These are phyloP conservation scores for Penicillium sclerotigenum DNA, from an alignment of 2,329 filamentous ascomycete species.

Conservation along the genomic window DNA sequence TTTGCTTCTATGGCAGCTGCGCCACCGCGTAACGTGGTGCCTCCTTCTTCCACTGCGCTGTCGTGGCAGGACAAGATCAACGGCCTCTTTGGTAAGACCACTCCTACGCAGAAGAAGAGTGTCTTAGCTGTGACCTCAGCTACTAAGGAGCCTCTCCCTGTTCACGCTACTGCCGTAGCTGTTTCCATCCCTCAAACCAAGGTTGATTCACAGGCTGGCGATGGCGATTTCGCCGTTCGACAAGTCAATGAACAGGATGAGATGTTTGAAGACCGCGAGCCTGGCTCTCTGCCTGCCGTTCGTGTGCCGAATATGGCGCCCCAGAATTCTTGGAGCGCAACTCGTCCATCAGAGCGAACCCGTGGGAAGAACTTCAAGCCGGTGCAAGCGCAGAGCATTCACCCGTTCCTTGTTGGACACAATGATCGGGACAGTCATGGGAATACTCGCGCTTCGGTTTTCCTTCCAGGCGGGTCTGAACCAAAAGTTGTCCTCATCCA, in stretches of 20 bases:
- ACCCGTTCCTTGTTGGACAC: conserved; percentile 43
- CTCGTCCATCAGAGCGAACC: conserved; percentile 32
- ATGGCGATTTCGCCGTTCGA: conserved; percentile 56
- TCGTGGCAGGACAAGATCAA: conserved; percentile 83
- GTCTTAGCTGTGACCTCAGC: conserved; percentile 62
- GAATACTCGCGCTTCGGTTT: conserved; percentile 43
- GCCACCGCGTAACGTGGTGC: conserved; percentile 35
- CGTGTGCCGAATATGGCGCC: conserved; percentile 63
- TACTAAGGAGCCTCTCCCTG: conserved; percentile 64
- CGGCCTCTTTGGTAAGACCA: conserved; percentile 66
- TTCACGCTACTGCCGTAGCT: conserved; percentile 58
- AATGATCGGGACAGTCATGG: conserved; percentile 39
- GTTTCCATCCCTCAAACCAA: conserved; percentile 63
- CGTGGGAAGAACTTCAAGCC: conserved; percentile 52
- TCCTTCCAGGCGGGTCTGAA: conserved; percentile 47
- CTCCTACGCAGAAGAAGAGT: conserved; percentile 49
- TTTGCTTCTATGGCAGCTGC: conserved; percentile 46
- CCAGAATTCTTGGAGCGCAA: conserved; percentile 61
- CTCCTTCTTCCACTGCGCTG: conserved; percentile 47
- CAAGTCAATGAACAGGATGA: conserved; percentile 75
- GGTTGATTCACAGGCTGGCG: conserved; percentile 36
- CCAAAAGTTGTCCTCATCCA: conserved; percentile 42
- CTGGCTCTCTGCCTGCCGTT: conserved; percentile 71
- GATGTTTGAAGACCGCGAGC: conserved; percentile 77
- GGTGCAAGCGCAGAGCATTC: conserved; percentile 51